These are phyloP conservation scores for Nadsonia commutata DNA, from an alignment of 1,139 yeast species.

Conservation along the genomic window DNA sequence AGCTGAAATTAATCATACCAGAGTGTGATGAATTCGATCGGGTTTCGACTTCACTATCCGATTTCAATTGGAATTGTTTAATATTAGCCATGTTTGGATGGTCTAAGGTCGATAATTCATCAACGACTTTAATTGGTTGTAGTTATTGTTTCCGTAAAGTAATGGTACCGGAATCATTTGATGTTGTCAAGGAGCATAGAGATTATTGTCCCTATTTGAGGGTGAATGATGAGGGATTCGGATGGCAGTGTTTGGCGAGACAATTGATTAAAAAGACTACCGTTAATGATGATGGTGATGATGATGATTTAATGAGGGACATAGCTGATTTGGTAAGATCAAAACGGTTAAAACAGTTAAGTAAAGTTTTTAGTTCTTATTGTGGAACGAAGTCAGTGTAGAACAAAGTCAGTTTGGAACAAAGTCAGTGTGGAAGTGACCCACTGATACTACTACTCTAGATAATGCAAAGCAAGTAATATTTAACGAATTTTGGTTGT, in stretches of 20 bases:
- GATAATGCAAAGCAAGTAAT: too few species aligned
- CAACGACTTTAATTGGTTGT: background rate
- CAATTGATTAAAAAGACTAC: too few species aligned
- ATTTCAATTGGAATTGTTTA: background rate
- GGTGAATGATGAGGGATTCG: conserved; percentile 1
- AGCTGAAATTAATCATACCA: background rate
- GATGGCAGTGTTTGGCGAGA: too few species aligned
- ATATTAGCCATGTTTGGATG: background rate
- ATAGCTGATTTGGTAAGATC: background rate
- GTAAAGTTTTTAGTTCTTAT: conserved; percentile 1
- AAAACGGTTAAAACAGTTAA: background rate
- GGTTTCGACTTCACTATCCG: background rate
- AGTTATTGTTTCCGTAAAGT: conserved; percentile 1
- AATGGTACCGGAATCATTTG: background rate
- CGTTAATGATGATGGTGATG: background rate
- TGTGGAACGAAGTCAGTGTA: background rate
- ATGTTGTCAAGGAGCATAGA: conserved; percentile 2
- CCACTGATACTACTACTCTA: too few species aligned
- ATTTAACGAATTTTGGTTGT: too few species aligned
- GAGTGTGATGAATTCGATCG: background rate
- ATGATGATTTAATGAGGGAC: background rate
- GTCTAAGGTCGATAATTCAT: background rate
- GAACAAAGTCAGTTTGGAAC: background rate
- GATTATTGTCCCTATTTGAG: conserved; percentile 4
- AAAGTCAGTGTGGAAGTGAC: too few species aligned